A percentile compares a stretch with the other conserved stretches of the same genome.
phyloP scores from a whole-genome alignment of 805 yeast genomes.

The Suhomyces canberraensis region DNA sequence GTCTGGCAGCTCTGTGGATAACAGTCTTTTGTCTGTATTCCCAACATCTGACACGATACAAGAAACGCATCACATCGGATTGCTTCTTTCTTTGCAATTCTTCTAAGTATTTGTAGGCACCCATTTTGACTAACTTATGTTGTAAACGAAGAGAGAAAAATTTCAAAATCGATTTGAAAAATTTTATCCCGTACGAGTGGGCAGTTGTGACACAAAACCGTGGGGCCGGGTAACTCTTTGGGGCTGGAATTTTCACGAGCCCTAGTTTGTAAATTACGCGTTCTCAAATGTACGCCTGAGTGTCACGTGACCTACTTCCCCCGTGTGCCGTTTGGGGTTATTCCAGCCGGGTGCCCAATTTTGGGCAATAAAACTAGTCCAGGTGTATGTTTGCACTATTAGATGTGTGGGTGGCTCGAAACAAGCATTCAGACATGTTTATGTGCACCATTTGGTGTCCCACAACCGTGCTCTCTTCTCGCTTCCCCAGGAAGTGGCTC shows the following conservation, averaged over 20 bases:
- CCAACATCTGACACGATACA: constrained; percentile 99
- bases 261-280: constrained; percentile 1
- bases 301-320: not conserved
- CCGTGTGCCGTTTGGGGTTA: no score
- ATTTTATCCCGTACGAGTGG: no score
- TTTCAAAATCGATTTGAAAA: constrained; percentile 1
- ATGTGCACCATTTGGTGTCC: no score
- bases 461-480: no score
- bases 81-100: constrained; percentile 99
- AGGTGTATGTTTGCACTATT: no score
- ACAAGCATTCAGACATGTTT: no score
- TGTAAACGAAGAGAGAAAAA: constrained; percentile 9
- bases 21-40: constrained; percentile 99
- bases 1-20: constrained; percentile 98
- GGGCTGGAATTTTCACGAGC: not conserved
- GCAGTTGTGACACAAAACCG: not conserved
- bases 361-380: no score
- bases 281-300: no score
- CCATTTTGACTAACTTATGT: constrained; percentile 55
- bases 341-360: no score
- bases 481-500: no score
- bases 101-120: constrained; percentile 99
- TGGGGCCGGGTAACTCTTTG: constrained; percentile 4
- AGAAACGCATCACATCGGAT: constrained; percentile 98
- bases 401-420: no score